Conservation (phyloP, 257 asterid species). For the Solanum corneliomulleri region DNA sequence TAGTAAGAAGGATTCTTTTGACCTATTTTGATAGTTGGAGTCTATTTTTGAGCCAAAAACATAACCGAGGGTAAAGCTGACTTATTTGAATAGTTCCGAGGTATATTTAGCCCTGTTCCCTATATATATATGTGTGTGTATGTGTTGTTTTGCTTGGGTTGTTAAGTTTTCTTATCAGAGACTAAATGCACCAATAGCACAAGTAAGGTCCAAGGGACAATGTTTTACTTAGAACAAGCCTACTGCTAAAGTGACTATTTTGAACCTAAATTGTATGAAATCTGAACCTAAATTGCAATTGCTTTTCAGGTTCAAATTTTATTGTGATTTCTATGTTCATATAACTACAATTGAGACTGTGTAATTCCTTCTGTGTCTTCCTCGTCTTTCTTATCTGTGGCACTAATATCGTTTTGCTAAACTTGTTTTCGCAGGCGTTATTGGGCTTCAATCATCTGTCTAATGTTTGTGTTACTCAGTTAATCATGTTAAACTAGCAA, state of each 20-base stretch:
- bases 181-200: background rate
- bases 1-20: background rate
- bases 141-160: background rate
- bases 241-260: background rate
- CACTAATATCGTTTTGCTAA: background rate
- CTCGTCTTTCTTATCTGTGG: background rate
- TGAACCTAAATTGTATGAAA: background rate
- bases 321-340: background rate
- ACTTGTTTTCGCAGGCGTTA: conserved; percentile 51
- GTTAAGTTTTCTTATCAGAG: background rate
- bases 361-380: too few species aligned
- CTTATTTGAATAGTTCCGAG: background rate
- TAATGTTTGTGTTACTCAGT: conserved; percentile 11
- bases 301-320: background rate
- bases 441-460: conserved; percentile 79
- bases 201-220: background rate
- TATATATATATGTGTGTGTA: too few species aligned
- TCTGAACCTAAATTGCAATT: background rate
- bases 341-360: background rate
- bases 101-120: background rate
- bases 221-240: background rate
- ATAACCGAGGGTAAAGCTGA: background rate
- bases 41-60: background rate
- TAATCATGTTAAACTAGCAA: background rate
- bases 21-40: background rate